Conservation (phyloP, 371 early-diverging fungal genomes). For the Lichtheimia ornata region DNA sequence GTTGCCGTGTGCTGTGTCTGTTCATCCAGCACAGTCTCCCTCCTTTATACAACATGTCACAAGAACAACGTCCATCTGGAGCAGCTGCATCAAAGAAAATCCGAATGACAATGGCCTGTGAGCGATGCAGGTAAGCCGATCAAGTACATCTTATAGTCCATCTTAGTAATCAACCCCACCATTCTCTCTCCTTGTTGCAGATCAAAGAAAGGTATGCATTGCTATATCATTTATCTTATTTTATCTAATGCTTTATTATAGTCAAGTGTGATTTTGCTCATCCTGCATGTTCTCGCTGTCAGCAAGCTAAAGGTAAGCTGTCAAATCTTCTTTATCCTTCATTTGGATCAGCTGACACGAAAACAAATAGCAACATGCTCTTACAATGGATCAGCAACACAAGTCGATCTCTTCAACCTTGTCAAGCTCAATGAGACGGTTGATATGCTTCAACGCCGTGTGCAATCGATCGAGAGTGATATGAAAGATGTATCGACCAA, state of each 20-base stretch:
- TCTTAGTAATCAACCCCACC: background rate
- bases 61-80: constrained; percentile 8
- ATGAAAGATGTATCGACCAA: constrained; percentile 23
- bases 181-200: background rate
- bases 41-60: constrained; percentile 5
- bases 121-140: constrained; percentile 45
- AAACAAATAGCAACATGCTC: constrained; percentile 21
- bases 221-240: background rate
- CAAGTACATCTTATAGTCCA: background rate
- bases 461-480: constrained; percentile 25
- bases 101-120: constrained; percentile 58
- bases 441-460: constrained; percentile 27
- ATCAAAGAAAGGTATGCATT: constrained; percentile 15
- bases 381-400: constrained; percentile 33
- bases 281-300: constrained; percentile 48
- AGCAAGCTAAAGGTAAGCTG: constrained; percentile 44
- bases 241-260: constrained; percentile 13
- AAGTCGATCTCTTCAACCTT: constrained; percentile 35
- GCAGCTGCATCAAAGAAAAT: constrained; percentile 35
- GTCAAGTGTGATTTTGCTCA: constrained; percentile 58
- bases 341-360: constrained; percentile 3
- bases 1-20: too few species aligned
- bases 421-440: constrained; percentile 33
- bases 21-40: too few species aligned
- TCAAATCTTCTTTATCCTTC: background rate